Conservation (phyloP, 2,329 filamentous ascomycete species). For the Fusarium vanettenii region DNA sequence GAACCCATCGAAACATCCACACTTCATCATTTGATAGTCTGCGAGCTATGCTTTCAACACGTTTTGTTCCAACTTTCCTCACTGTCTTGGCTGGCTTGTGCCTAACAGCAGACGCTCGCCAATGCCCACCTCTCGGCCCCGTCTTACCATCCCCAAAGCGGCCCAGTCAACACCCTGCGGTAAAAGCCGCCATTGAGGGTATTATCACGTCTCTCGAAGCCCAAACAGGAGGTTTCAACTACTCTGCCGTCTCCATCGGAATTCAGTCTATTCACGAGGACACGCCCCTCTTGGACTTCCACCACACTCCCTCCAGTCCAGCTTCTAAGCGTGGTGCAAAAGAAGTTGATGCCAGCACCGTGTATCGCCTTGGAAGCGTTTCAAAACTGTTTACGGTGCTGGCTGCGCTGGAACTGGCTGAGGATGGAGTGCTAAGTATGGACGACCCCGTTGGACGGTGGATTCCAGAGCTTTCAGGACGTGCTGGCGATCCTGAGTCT, state of each 20-base stretch:
- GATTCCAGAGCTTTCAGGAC: not conserved
- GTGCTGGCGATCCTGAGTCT: rapidly evolving
- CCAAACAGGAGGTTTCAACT: not conserved
- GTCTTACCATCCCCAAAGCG: constrained; percentile 2
- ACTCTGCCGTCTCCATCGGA: constrained; percentile 1
- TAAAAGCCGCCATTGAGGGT: not conserved
- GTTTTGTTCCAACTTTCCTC: not conserved
- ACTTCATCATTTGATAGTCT: rapidly evolving
- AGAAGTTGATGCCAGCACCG: not conserved
- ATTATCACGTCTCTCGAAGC: not conserved
- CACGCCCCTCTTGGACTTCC: not conserved
- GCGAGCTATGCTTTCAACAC: not conserved
- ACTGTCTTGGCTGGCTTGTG: not conserved
- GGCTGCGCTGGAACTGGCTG: not conserved
- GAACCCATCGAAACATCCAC: rapidly evolving
- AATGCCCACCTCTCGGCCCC: constrained; percentile 10
- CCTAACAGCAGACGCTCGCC: not conserved
- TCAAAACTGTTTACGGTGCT: not conserved
- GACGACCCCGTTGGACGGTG: not conserved
- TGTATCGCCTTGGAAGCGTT: constrained; percentile 16
- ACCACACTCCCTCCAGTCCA: not conserved
- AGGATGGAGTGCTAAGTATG: not conserved
- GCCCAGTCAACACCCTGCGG: not conserved
- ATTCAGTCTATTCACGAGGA: constrained; percentile 8
- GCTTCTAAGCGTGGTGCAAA: not conserved